phyloP scores from a whole-genome alignment of 441 rosid species.

The Croton setiger region DNA sequence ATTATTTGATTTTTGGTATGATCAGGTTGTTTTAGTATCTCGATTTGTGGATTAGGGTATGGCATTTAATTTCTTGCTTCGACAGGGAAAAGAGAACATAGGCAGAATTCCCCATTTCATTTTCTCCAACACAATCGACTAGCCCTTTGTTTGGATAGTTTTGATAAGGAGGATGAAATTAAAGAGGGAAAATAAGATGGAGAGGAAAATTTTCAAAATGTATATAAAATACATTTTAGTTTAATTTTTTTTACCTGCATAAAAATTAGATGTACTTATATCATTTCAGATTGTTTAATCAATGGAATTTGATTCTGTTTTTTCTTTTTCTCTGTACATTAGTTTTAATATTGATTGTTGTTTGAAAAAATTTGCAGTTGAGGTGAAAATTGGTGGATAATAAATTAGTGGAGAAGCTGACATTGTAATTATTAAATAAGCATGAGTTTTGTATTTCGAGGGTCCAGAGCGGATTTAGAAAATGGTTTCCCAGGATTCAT shows the following conservation, averaged over 20 bases:
- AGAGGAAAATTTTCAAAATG: too few species aligned
- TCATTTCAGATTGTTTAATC: neutral
- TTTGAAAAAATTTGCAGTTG: neutral
- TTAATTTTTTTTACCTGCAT: neutral
- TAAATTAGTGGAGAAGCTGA: conserved; percentile 8
- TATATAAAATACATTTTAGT: neutral
- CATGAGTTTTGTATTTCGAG: conserved; percentile 87
- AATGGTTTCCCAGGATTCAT: conserved; percentile 59
- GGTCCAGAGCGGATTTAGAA: conserved; percentile 75
- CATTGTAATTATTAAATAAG: conserved; percentile 7
- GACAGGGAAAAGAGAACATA: neutral
- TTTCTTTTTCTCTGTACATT: neutral
- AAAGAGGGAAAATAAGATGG: too few species aligned
- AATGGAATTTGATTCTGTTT: neutral
- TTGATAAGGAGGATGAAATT: too few species aligned
- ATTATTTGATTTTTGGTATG: neutral
- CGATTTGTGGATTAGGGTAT: conserved; percentile 3
- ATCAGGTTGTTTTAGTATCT: neutral
- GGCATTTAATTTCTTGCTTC: neutral
- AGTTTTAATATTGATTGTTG: neutral
- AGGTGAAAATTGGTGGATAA: neutral
- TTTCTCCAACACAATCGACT: neutral
- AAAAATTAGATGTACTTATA: neutral
- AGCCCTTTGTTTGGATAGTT: too few species aligned
- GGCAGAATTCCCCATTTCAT: neutral